A percentile compares a stretch with the other conserved stretches of the same genome.
Conservation (phyloP, 331 rosid genomes). For the Rosa hybrid region DNA sequence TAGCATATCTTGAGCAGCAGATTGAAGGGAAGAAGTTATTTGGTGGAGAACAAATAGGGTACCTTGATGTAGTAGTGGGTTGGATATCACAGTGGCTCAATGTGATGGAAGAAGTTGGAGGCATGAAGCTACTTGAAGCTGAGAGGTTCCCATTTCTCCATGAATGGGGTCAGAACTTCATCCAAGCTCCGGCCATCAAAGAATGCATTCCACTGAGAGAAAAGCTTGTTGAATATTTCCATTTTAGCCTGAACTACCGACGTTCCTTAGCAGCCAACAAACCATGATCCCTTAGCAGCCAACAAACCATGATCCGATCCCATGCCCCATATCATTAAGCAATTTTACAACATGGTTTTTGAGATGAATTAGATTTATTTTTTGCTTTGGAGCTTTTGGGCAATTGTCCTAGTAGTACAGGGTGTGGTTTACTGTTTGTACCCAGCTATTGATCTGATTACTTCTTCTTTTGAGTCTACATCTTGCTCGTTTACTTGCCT, state of each 20-base stretch:
- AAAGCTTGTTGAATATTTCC: conserved; percentile 34
- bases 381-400: background rate
- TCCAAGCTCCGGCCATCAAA: conserved; percentile 44
- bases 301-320: background rate
- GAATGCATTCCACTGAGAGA: conserved; percentile 54
- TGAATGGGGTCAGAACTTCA: conserved; percentile 50
- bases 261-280: conserved; percentile 37
- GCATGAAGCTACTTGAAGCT: conserved; percentile 37
- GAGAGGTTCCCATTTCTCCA: conserved; percentile 55
- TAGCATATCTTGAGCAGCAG: conserved; percentile 43
- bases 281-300: conserved; percentile 26
- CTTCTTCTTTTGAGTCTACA: background rate
- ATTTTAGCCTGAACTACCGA: conserved; percentile 20
- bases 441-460: background rate
- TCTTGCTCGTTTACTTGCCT: background rate
- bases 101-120: conserved; percentile 52
- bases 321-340: background rate
- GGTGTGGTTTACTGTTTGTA: background rate
- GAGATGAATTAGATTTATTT: background rate
- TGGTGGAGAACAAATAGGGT: conserved; percentile 54
- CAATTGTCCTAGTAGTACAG: background rate
- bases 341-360: background rate
- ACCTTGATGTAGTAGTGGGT: conserved; percentile 54
- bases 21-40: conserved; percentile 58
- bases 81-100: conserved; percentile 53